Percentiles rank a stretch among this genome's conserved stretches.
Conservation (phyloP, 2,329 filamentous ascomycete species). For the Rutstroemia sp. region DNA sequence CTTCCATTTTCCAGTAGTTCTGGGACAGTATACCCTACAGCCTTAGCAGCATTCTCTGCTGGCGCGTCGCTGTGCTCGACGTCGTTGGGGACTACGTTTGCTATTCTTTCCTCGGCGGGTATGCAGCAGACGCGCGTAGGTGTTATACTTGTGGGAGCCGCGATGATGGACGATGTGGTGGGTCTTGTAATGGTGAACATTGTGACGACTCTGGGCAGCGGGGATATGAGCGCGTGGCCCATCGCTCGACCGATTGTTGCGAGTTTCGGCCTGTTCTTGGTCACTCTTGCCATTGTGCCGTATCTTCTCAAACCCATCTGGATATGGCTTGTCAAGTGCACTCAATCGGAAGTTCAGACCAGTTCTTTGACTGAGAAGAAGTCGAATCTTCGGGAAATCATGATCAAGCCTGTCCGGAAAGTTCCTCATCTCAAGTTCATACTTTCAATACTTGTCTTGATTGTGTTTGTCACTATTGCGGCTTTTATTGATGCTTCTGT, state of each 20-base stretch:
- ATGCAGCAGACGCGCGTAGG: slow-evolving; percentile 48
- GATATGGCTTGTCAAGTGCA: neutral
- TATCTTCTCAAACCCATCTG: slow-evolving; percentile 17
- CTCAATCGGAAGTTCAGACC: neutral
- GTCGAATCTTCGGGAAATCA: neutral
- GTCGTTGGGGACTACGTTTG: slow-evolving; percentile 64
- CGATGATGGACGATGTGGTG: slow-evolving; percentile 77
- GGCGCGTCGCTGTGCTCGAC: slow-evolving; percentile 70
- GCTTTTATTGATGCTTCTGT: slow-evolving; percentile 41
- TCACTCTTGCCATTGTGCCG: slow-evolving; percentile 10
- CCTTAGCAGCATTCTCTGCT: slow-evolving; percentile 51
- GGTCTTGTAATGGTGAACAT: slow-evolving; percentile 72
- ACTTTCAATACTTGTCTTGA: slow-evolving; percentile 13
- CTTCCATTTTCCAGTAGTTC: slow-evolving; percentile 19
- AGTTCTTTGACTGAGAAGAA: neutral
- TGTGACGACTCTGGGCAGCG: slow-evolving; percentile 53
- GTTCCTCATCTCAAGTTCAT: slow-evolving; percentile 17
- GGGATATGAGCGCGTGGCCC: slow-evolving; percentile 11
- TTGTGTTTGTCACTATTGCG: slow-evolving; percentile 20
- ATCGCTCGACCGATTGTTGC: slow-evolving; percentile 17
- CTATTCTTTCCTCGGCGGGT: slow-evolving; percentile 53
- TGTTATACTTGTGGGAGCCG: slow-evolving; percentile 60
- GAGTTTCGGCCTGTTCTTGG: slow-evolving; percentile 20
- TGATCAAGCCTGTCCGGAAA: neutral
- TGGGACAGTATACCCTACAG: slow-evolving; percentile 14